Base-by-base conservation (phyloP, 768 basidiomycete genomes). In the Collybiopsis luxurians region DNA sequence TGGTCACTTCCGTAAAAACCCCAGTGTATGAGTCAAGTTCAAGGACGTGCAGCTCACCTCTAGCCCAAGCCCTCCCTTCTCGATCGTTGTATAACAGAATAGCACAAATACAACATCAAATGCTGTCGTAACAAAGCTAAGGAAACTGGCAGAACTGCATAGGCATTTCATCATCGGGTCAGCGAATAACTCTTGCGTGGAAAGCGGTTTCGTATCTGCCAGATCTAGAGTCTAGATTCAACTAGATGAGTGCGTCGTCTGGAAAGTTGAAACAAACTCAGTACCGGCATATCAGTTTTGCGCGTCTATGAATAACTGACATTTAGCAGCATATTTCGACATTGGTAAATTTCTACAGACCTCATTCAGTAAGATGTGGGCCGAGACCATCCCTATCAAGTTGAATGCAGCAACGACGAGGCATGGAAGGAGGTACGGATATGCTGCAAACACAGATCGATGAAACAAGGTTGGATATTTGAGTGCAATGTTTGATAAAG, bases 21-120 rank as follows among this genome's bases (percentile, higher is more conserved):
- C 53, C 34, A 54, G 30, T 23, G 24, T 52, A 31, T 21, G 19
- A 48, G 21, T 9, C 15, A 7, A 19, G 19, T 23, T 21, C 31
- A 36, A 28, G 21, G 38, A n/a, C n/a, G 13, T 53, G 0, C 3
- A 30, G 27, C 39, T 38, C 19, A 86, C 85, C 30, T 79, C 76
- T 62, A 86, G 82, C 7, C 75, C 73, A 0, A 89, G 71, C 0
- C 87, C 86, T 26, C 87, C 87, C 2, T 72, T 64, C 39, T 72
- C 60, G 43, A 88, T 67, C 10, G 83, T 75, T 15, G 87, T 84
- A 65, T 84, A 89, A 58, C 83, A 85, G 62, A 84, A 86, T 28
- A 89, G 73, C 13, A 86, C 84, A 61, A 88, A 88, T 9, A 86
- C 79, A n/a, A 85, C 81, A 53, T 87, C 86, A 57, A 85, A 89